Conservation (phyloP, 139 green algal species). For the Picochlorum sp. region DNA sequence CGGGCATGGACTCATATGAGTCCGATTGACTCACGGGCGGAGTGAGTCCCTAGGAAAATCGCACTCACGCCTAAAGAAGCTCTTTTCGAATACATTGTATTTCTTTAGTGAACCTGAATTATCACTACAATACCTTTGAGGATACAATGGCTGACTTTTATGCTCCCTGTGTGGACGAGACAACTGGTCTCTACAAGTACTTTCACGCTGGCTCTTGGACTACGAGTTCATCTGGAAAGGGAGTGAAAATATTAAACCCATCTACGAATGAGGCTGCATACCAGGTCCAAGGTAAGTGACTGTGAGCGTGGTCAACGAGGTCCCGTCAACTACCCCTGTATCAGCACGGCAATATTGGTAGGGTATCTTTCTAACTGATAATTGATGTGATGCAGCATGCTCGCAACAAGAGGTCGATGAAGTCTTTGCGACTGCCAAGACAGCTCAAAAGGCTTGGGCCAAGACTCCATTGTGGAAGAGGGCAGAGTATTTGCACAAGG, state of each 20-base stretch:
- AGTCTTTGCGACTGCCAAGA: constrained; percentile 64
- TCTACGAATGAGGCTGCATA: constrained; percentile 48
- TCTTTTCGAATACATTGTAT: too few relatives aligned
- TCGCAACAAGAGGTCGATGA: constrained; percentile 80
- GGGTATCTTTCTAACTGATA: background rate
- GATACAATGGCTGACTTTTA: constrained; percentile 17
- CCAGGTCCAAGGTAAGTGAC: constrained; percentile 60
- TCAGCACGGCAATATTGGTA: background rate
- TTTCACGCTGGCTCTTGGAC: constrained; percentile 73
- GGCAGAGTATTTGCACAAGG: constrained; percentile 70
- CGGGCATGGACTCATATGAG: too few relatives aligned
- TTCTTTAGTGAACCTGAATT: background rate
- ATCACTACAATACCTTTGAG: background rate
- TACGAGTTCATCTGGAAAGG: constrained; percentile 55
- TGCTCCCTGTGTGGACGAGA: constrained; percentile 26
- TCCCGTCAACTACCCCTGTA: too few relatives aligned
- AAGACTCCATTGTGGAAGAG: constrained; percentile 82
- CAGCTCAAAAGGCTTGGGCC: constrained; percentile 76
- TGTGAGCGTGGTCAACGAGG: too few relatives aligned
- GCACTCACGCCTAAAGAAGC: too few relatives aligned
- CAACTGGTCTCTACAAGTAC: constrained; percentile 62
- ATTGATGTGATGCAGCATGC: constrained; percentile 57
- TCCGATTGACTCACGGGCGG: too few relatives aligned
- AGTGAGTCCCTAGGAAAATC: too few relatives aligned
- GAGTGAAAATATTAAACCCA: constrained; percentile 66